These are phyloP conservation scores for Phlegmacium glaucopus DNA, from an alignment of 768 basidiomycete genomes.

Conservation along the genomic window DNA sequence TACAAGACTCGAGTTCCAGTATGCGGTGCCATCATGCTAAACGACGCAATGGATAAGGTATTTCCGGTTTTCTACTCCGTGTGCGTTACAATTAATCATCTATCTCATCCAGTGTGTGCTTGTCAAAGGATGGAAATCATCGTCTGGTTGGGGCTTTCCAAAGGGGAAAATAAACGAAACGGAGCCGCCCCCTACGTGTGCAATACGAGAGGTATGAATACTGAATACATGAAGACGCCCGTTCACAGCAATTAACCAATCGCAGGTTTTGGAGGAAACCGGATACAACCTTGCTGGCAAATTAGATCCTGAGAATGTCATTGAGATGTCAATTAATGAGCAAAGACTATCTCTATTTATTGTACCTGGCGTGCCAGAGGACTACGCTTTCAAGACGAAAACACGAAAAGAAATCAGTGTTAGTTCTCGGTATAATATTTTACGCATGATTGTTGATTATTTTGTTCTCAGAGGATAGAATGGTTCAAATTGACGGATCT, in stretches of 20 bases:
- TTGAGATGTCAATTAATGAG: slow-evolving; percentile 85
- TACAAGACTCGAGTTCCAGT: slow-evolving; percentile 98
- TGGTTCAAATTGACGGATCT: slow-evolving; percentile 91
- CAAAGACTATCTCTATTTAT: slow-evolving; percentile 91
- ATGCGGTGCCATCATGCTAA: slow-evolving; percentile 96
- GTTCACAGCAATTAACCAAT: slow-evolving; percentile 6
- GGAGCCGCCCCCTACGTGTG: slow-evolving; percentile 81
- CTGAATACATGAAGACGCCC: background rate
- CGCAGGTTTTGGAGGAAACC: slow-evolving; percentile 94
- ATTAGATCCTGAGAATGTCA: slow-evolving; percentile 62
- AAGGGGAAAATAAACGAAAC: slow-evolving; percentile 99
- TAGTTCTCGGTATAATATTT: slow-evolving; percentile 19
- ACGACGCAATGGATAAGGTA: slow-evolving; percentile 91
- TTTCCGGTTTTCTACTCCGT: slow-evolving; percentile 7
- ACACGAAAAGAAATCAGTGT: slow-evolving; percentile 99
- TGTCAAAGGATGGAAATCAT: slow-evolving; percentile 97
- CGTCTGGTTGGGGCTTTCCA: slow-evolving; percentile 98
- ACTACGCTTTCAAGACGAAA: slow-evolving; percentile 86
- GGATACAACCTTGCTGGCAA: slow-evolving; percentile 84
- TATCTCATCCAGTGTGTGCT: slow-evolving; percentile 73
- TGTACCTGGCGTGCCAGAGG: slow-evolving; percentile 84
- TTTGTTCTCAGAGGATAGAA: slow-evolving; percentile 74
- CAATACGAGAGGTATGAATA: slow-evolving; percentile 78
- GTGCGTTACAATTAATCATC: background rate
- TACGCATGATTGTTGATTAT: slow-evolving; percentile 14